These are phyloP conservation scores for Apium graveolens DNA, from an alignment of 129 eudicot genomes.

Conservation along the genomic window DNA sequence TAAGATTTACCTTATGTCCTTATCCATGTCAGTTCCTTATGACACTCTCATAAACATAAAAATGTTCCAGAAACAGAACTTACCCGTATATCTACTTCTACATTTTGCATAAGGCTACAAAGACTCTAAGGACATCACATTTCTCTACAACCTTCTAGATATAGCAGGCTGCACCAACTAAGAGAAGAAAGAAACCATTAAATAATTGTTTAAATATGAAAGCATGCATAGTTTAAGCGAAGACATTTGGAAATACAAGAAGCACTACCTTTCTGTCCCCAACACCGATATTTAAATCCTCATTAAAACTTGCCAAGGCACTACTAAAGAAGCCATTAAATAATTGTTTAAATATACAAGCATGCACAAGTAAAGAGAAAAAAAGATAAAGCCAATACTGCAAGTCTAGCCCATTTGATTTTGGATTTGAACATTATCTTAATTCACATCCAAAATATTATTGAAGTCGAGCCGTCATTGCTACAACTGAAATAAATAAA, in stretches of 20 bases:
- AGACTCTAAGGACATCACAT: conserved; percentile 53
- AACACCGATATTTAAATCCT: conserved; percentile 47
- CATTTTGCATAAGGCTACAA: conserved; percentile 85
- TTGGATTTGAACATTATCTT: conserved; percentile 63
- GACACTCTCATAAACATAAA: neutral
- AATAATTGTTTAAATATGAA: neutral
- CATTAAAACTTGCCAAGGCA: conserved; percentile 41
- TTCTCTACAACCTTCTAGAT: conserved; percentile 70
- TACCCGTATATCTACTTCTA: conserved; percentile 74
- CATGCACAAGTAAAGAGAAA: conserved; percentile 74
- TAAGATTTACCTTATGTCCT: neutral
- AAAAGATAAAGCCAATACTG: conserved; percentile 66
- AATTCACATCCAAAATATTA: conserved; percentile 14
- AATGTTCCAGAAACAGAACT: conserved; percentile 14
- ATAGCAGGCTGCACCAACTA: conserved; percentile 42
- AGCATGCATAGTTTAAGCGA: neutral
- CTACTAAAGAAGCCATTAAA: neutral
- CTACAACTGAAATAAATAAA: conserved; percentile 23
- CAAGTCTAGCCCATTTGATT: conserved; percentile 79
- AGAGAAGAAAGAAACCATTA: neutral
- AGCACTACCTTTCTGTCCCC: conserved; percentile 31
- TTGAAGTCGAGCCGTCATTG: conserved; percentile 8
- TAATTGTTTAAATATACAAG: conserved; percentile 26
- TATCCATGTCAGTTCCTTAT: neutral
- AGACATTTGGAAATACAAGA: neutral